phyloP scores from a whole-genome alignment of 139 green algal species.

The Chlorella vulgaris region DNA sequence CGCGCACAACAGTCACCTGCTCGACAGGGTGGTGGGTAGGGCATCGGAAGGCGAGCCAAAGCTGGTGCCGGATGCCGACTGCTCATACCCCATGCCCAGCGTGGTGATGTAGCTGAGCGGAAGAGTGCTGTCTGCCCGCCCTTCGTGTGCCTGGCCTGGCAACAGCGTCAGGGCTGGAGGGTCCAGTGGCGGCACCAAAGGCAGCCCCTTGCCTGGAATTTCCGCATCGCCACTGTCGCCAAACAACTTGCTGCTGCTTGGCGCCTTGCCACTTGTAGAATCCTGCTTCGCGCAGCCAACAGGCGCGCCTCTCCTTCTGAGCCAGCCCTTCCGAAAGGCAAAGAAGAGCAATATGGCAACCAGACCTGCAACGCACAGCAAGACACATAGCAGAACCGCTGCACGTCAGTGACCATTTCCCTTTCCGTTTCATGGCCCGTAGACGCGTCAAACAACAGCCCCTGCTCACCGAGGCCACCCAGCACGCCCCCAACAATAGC shows the following conservation, averaged over 20 bases:
- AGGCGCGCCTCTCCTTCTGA: not conserved
- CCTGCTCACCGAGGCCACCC: not conserved
- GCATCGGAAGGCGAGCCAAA: not conserved
- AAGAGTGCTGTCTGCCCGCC: not conserved
- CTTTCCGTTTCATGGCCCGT: too few species aligned
- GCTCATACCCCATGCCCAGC: not conserved
- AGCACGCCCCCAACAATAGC: not conserved
- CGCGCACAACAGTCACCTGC: not conserved
- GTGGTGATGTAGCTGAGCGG: slow-evolving; percentile 1
- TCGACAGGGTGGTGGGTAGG: not conserved
- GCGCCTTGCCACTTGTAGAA: not conserved
- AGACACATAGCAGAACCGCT: too few species aligned
- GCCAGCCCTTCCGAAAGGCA: not conserved
- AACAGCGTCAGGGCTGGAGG: not conserved
- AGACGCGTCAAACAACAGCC: too few species aligned
- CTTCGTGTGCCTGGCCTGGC: not conserved
- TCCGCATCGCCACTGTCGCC: not conserved
- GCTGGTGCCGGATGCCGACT: not conserved
- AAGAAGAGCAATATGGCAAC: not conserved
- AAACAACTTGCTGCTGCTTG: not conserved
- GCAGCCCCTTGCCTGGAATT: not conserved
- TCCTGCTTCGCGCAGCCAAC: not conserved
- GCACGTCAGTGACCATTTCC: too few species aligned
- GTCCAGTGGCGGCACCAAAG: not conserved
- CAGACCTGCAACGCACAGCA: not conserved